Evolutionary conservation across 2,329 filamentous ascomycete species (phyloP).

Genomic region (Ophiostoma montium): DNA sequence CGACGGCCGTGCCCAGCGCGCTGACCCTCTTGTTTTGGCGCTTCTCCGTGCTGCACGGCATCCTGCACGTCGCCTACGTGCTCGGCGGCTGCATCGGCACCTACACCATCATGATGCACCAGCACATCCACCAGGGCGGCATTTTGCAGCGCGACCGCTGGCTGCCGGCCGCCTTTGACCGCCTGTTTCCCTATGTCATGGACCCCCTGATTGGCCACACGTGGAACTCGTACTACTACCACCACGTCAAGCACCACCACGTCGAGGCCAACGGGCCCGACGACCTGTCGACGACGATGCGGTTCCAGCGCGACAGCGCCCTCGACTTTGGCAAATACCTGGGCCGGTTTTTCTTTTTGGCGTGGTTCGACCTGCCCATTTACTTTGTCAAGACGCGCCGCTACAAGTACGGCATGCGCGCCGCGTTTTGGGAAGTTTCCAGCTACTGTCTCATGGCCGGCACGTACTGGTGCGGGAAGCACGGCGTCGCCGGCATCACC

Average conservation of each 20-base stretch:
- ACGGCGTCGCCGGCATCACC: constrained; percentile 21
- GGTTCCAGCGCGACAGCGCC: constrained; percentile 58
- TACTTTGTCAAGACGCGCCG: constrained; percentile 59
- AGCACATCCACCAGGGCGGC: constrained; percentile 68
- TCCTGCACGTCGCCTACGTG: constrained; percentile 52
- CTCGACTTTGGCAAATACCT: constrained; percentile 58
- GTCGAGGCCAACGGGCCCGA: constrained; percentile 65
- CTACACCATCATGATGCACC: constrained; percentile 72
- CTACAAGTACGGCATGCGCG: constrained; percentile 35
- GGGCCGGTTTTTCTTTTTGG: constrained; percentile 55
- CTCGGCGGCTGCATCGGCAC: constrained; percentile 50
- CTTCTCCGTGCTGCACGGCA: constrained; percentile 54
- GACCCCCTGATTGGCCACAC: constrained; percentile 72
- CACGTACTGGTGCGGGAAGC: constrained; percentile 20
- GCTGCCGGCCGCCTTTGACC: constrained; percentile 35
- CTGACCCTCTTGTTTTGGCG: constrained; percentile 42
- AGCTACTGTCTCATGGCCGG: constrained; percentile 39
- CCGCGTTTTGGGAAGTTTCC: constrained; percentile 45
- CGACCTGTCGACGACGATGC: constrained; percentile 61
- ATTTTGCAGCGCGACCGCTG: constrained; percentile 40
- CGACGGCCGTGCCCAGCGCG: constrained; percentile 56
- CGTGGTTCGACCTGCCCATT: constrained; percentile 61
- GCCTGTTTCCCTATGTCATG: constrained; percentile 55
- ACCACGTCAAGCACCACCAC: constrained; percentile 78
- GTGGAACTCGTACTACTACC: constrained; percentile 75